Conservation (phyloP, 2,329 filamentous ascomycete species). For the Neonectria coccinea region DNA sequence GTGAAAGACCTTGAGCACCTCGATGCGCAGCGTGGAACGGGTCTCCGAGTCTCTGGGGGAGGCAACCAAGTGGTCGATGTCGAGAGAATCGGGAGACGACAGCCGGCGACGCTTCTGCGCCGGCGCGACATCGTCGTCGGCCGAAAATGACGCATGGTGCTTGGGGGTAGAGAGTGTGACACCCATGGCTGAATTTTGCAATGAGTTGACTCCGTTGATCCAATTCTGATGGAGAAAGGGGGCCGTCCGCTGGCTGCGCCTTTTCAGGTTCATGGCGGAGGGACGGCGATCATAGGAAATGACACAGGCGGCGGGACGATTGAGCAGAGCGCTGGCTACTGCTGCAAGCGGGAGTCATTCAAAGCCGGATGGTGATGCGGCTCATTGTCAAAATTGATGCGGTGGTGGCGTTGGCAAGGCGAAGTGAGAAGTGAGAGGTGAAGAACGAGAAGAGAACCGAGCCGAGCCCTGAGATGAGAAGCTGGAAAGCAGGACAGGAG, state of each 20-base stretch:
- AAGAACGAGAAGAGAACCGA: slow-evolving; percentile 18
- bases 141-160: slow-evolving; percentile 50
- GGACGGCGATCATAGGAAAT: slow-evolving; percentile 50
- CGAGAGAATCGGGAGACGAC: slow-evolving; percentile 52
- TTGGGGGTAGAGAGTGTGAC: slow-evolving; percentile 41
- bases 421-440: slow-evolving; percentile 8
- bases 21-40: slow-evolving; percentile 61
- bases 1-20: slow-evolving; percentile 65
- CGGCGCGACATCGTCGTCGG: slow-evolving; percentile 53
- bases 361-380: slow-evolving; percentile 37
- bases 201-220: slow-evolving; percentile 60
- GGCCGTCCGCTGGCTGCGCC: slow-evolving; percentile 60
- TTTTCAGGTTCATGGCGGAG: slow-evolving; percentile 62
- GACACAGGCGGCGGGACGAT: slow-evolving; percentile 27
- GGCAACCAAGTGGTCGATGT: slow-evolving; percentile 50
- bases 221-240: slow-evolving; percentile 68
- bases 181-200: slow-evolving; percentile 58
- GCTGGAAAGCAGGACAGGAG: background rate
- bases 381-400: slow-evolving; percentile 38
- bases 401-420: slow-evolving; percentile 36
- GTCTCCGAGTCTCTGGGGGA: slow-evolving; percentile 48
- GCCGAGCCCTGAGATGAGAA: slow-evolving; percentile 1
- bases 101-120: slow-evolving; percentile 65
- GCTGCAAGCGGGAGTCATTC: slow-evolving; percentile 30
- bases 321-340: slow-evolving; percentile 28